phyloP scores from a whole-genome alignment of 495 filamentous ascomycete genomes.

The Penicillium cosmopolitanum region DNA sequence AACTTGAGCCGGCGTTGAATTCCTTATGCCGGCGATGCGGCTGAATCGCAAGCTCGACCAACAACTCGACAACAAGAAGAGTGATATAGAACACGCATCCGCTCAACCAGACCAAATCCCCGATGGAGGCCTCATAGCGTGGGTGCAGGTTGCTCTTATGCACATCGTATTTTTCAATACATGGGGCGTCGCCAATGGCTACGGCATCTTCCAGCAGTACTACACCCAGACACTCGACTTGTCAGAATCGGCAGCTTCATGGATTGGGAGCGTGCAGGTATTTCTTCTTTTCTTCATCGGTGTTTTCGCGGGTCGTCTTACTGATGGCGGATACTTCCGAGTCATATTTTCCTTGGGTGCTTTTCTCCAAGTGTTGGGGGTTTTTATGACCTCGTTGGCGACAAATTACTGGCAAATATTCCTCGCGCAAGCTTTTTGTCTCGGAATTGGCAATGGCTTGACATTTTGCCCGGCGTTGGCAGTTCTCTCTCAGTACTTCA shows the following conservation, averaged over 20 bases:
- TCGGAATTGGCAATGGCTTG: slow-evolving; percentile 45
- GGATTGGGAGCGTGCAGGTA: slow-evolving; percentile 52
- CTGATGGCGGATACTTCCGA: slow-evolving; percentile 47
- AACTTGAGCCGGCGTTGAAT: neutral
- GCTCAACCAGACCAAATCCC: neutral
- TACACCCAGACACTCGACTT: slow-evolving; percentile 35
- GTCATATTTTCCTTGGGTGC: slow-evolving; percentile 34
- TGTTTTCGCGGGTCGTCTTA: slow-evolving; percentile 45
- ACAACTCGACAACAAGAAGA: neutral
- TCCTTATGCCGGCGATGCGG: neutral
- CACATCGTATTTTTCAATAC: neutral
- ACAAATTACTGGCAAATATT: slow-evolving; percentile 44
- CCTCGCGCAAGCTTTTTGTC: slow-evolving; percentile 42
- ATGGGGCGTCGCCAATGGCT: slow-evolving; percentile 49
- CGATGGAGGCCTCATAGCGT: neutral
- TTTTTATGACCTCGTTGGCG: slow-evolving; percentile 53
- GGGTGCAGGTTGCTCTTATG: neutral
- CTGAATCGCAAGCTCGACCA: neutral
- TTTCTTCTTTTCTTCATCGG: slow-evolving; percentile 47
- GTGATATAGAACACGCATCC: neutral
- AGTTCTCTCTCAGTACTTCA: slow-evolving; percentile 48
- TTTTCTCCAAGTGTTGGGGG: slow-evolving; percentile 46
- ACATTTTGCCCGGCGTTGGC: slow-evolving; percentile 48
- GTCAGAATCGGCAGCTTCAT: slow-evolving; percentile 41
- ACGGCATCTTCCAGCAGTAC: slow-evolving; percentile 54